Percentiles rank a stretch among this genome's conserved stretches.
Evolutionary conservation across 1,284 basidiomycete genomes (phyloP).

Genomic region (Apiotrichum akiyoshidainum): DNA sequence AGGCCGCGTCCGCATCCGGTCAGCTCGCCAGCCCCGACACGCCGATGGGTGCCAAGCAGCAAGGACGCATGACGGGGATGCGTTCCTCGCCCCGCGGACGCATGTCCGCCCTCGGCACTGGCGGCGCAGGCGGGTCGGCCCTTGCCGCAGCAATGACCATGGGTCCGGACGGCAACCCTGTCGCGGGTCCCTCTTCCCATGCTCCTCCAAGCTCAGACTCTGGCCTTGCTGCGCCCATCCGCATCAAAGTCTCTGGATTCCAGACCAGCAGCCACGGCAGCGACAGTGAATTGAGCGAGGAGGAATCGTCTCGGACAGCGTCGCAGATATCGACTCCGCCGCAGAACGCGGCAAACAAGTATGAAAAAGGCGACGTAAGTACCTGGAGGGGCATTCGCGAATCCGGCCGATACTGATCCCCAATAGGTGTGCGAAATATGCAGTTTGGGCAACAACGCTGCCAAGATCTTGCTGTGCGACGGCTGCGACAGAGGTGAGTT

Average conservation of each 20-base stretch:
- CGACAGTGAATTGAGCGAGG: slow-evolving; percentile 36
- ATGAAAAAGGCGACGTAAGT: slow-evolving; percentile 50
- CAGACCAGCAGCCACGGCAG: slow-evolving; percentile 33
- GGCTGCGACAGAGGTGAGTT: slow-evolving; percentile 87
- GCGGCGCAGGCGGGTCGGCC: slow-evolving; percentile 1
- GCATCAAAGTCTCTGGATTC: slow-evolving; percentile 42
- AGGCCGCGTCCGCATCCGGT: slow-evolving; percentile 15
- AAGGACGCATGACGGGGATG: slow-evolving; percentile 14
- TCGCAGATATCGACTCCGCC: slow-evolving; percentile 16
- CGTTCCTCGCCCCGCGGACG: slow-evolving; percentile 15
- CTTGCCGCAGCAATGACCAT: slow-evolving; percentile 15
- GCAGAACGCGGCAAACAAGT: slow-evolving; percentile 18
- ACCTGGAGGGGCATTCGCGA: not conserved
- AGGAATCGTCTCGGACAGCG: slow-evolving; percentile 24
- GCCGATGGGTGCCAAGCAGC: slow-evolving; percentile 25
- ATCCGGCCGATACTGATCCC: slow-evolving; percentile 2
- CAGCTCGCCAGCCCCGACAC: slow-evolving; percentile 9
- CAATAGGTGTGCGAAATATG: slow-evolving; percentile 80
- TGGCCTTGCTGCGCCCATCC: slow-evolving; percentile 11
- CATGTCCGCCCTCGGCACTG: not conserved
- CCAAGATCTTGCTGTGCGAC: slow-evolving; percentile 92
- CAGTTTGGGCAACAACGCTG: slow-evolving; percentile 76
- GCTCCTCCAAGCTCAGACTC: not conserved
- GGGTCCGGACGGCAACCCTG: slow-evolving; percentile 2
- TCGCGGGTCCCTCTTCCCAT: not conserved